phyloP scores from a whole-genome alignment of 2,329 filamentous ascomycete species.

The Trichophyton rubrum region DNA sequence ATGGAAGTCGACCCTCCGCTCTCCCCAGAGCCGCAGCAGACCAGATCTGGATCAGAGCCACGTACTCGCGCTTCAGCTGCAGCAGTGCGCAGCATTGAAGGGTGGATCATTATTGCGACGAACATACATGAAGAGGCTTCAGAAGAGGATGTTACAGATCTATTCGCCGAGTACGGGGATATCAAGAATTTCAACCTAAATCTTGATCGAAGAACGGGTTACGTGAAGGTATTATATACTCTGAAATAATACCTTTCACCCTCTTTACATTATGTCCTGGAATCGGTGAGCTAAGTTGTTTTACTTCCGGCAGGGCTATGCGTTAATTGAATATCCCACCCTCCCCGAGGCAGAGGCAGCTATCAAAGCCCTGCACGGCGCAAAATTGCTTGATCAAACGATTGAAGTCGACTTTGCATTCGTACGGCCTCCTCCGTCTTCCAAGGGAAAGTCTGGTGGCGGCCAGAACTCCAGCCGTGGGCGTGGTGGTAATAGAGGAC shows the following conservation, averaged over 20 bases:
- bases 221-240: constrained; percentile 46
- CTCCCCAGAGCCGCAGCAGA: constrained; percentile 21
- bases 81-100: constrained; percentile 55
- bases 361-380: constrained; percentile 48
- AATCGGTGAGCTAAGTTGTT: background rate
- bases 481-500: constrained; percentile 27
- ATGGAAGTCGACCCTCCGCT: constrained; percentile 35
- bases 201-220: constrained; percentile 52
- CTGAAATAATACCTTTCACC: background rate
- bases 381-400: constrained; percentile 54
- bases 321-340: constrained; percentile 53
- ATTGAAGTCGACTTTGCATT: constrained; percentile 54
- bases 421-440: constrained; percentile 46
- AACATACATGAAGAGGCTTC: constrained; percentile 56
- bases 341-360: constrained; percentile 51
- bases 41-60: constrained; percentile 25
- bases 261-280: background rate
- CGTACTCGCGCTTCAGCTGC: constrained; percentile 35
- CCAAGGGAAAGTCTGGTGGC: constrained; percentile 28
- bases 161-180: constrained; percentile 54
- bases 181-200: constrained; percentile 58
- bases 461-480: constrained; percentile 25
- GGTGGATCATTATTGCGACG: constrained; percentile 57
- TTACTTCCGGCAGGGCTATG: constrained; percentile 44
- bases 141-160: constrained; percentile 54